phyloP scores from a whole-genome alignment of 2,329 filamentous ascomycete genomes.

The Leptosphaerulina australis region DNA sequence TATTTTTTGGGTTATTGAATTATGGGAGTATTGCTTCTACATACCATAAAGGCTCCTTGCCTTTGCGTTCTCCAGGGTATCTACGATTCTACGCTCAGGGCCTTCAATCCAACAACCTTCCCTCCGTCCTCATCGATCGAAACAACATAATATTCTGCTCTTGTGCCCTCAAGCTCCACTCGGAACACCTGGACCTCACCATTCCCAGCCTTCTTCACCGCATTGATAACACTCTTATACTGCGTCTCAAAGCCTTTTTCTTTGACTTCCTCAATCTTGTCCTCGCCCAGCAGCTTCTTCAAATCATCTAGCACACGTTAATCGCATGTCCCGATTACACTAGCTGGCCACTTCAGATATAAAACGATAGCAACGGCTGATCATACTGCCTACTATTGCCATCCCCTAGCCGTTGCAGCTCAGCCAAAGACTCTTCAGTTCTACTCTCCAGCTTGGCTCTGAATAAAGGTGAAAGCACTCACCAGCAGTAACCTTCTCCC shows the following conservation, averaged over 20 bases:
- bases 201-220: constrained; percentile 68
- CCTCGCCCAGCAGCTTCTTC: constrained; percentile 66
- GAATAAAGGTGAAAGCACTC: too few species aligned
- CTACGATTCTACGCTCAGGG: constrained; percentile 71
- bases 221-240: constrained; percentile 72
- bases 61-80: not conserved
- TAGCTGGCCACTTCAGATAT: too few species aligned
- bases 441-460: too few species aligned
- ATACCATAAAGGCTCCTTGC: too few species aligned
- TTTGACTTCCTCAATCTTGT: constrained; percentile 69
- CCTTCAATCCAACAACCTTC: constrained; percentile 77
- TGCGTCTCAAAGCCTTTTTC: constrained; percentile 74
- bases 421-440: not conserved
- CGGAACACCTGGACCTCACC: constrained; percentile 78
- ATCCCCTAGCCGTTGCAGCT: not conserved
- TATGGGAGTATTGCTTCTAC: too few species aligned
- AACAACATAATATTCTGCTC: constrained; percentile 81
- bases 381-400: too few species aligned
- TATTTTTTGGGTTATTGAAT: too few species aligned
- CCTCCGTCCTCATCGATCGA: constrained; percentile 64
- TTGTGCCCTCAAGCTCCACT: constrained; percentile 66
- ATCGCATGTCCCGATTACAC: not conserved
- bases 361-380: too few species aligned
- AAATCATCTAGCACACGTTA: constrained; percentile 65
- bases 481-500: constrained; percentile 63